phyloP scores from a whole-genome alignment of 2,329 filamentous ascomycete genomes.

The Fusarium sp. region DNA sequence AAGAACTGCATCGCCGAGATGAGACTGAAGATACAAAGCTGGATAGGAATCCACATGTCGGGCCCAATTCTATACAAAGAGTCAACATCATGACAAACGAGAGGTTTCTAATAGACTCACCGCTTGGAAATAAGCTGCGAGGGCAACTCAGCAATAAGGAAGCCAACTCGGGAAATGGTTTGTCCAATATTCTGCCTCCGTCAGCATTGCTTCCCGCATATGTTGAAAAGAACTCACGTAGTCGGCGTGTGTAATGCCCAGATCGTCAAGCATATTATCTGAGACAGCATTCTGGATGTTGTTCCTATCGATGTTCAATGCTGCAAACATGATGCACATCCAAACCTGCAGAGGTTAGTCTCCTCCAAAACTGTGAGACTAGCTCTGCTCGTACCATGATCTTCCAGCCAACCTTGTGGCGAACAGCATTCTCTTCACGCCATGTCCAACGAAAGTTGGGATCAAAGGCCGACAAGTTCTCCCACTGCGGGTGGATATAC shows the following conservation, averaged over 20 bases:
- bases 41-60: conserved; percentile 60
- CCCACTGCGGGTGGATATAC: conserved; percentile 50
- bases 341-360: conserved; percentile 36
- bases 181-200: conserved; percentile 4
- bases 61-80: conserved; percentile 48
- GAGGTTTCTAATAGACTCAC: neutral
- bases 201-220: neutral
- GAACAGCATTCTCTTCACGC: conserved; percentile 47
- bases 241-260: conserved; percentile 28
- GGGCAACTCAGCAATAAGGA: conserved; percentile 14
- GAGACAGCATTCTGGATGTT: conserved; percentile 50
- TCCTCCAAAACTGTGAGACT: accelerated
- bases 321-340: conserved; percentile 41
- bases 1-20: conserved; percentile 48
- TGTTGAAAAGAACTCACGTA: neutral
- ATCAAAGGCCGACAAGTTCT: conserved; percentile 48
- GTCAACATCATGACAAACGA: too few species aligned
- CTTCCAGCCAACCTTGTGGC: conserved; percentile 49
- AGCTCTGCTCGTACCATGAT: conserved; percentile 44
- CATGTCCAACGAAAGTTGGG: conserved; percentile 48
- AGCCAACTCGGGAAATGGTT: conserved; percentile 25
- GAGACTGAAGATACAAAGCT: conserved; percentile 49
- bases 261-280: conserved; percentile 48
- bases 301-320: conserved; percentile 49
- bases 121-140: conserved; percentile 18